Percentiles rank a stretch among this genome's conserved stretches.
These are phyloP conservation scores for Alternaria viburni DNA, from an alignment of 2,329 filamentous ascomycete genomes.

Conservation along the genomic window DNA sequence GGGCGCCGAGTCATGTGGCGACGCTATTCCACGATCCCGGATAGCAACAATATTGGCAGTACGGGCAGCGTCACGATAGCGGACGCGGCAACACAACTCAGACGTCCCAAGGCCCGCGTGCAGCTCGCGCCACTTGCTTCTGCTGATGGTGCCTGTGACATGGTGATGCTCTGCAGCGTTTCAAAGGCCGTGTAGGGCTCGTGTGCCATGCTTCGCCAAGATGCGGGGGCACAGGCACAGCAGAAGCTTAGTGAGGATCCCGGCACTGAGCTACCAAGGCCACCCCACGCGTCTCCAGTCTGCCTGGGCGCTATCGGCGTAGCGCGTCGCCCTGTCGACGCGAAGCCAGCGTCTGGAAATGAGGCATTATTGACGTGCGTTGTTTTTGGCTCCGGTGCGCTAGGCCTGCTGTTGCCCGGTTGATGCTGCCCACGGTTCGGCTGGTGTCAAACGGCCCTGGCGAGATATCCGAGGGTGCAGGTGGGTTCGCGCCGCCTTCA, in stretches of 20 bases:
- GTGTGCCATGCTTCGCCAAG: slow-evolving; percentile 8
- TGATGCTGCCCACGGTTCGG: neutral
- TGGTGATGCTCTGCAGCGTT: neutral
- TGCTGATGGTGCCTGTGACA: neutral
- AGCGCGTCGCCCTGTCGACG: slow-evolving; percentile 10
- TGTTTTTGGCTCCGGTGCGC: slow-evolving; percentile 16
- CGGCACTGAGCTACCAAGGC: slow-evolving; percentile 7
- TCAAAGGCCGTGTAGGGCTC: neutral
- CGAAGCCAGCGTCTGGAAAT: slow-evolving; percentile 5
- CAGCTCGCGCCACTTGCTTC: neutral
- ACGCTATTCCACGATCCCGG: slow-evolving; percentile 2
- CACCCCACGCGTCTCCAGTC: slow-evolving; percentile 16
- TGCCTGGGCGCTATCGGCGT: slow-evolving; percentile 14
- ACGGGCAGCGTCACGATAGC: neutral
- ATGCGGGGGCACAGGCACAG: slow-evolving; percentile 17
- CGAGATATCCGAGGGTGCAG: neutral
- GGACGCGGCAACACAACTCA: neutral
- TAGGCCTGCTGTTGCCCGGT: neutral
- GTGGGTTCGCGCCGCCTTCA: slow-evolving; percentile 14
- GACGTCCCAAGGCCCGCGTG: neutral
- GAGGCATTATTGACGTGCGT: slow-evolving; percentile 21
- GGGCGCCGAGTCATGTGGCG: slow-evolving; percentile 7
- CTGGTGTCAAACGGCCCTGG: slow-evolving; percentile 1
- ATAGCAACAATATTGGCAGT: slow-evolving; percentile 5
- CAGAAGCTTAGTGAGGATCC: slow-evolving; percentile 28